Evolutionary conservation across 176 grass and related monocot species (phyloP), one percentile per base, ranked within the genome.

Genomic region (Dactylis glomerata): DNA sequence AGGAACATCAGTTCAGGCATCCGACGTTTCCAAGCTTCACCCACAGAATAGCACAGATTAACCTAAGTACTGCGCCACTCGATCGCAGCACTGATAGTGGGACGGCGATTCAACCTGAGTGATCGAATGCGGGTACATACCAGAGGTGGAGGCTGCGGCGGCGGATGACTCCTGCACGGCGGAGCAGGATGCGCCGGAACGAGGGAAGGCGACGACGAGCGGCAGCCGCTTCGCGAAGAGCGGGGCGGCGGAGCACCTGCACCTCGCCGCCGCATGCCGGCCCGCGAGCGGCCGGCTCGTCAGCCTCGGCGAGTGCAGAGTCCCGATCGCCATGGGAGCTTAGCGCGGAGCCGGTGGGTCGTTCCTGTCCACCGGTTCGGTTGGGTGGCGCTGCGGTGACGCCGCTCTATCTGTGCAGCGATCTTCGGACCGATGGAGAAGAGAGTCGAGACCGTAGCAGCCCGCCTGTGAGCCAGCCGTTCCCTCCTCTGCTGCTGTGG

Each of bases 141-240:
- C 90, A 2, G 87, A 76, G 75, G 90, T 77, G 72, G 87, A 82
- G 22, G 87, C 32, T 7, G 91, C 47, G 59, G 87, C 77, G 45
- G 87, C 20, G 27, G 88, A 85, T 0, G 91, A 87, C 38, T 87
- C 68, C 78, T 93, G 85, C 46, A 90, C 83, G 65, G 88, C 77
- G 30, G 87, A 90, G 73, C 77, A 90, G 55, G 65, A 57, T 11
- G 66, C 71, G 17, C 26, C 84, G 56, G 77, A 57, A 40, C 76
- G 65, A 42, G 88, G 88, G 72, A 87, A 84, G 37, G 88, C 71
- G 12, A 81, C 82, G 73, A 68, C 19, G 63, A 50, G 47, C 27
- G 81, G 81, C 30, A 76, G 56, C 68, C 76, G 47, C 85, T 68
- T 76, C 8, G 45, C 64, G 78, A 87, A 78, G 17, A 84, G 66